phyloP scores from a whole-genome alignment of 306 rosid species.

The Cicer judaicum region DNA sequence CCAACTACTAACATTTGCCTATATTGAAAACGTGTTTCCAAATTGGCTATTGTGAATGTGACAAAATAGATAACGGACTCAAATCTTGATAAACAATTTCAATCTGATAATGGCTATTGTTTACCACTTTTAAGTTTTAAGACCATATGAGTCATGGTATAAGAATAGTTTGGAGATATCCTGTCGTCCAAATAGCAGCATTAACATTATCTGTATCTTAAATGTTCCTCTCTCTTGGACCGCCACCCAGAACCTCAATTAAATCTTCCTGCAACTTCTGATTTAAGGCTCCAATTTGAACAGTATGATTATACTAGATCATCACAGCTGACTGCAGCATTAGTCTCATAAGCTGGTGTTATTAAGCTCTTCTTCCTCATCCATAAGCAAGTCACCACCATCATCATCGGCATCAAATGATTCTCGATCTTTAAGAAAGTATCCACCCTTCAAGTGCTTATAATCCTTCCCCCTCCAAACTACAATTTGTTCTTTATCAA shows the following conservation, averaged over 20 bases:
- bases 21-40: slow-evolving; percentile 10
- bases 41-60: neutral
- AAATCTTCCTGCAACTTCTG: slow-evolving; percentile 40
- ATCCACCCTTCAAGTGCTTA: slow-evolving; percentile 51
- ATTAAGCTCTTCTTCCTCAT: slow-evolving; percentile 34
- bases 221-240: neutral
- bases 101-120: neutral
- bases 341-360: slow-evolving; percentile 21
- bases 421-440: slow-evolving; percentile 58
- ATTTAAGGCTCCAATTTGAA: slow-evolving; percentile 26
- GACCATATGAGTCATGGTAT: slow-evolving; percentile 17
- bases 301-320: slow-evolving; percentile 34
- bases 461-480: slow-evolving; percentile 82
- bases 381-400: slow-evolving; percentile 32
- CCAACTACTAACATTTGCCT: no score
- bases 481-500: slow-evolving; percentile 88
- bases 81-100: neutral
- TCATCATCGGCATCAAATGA: slow-evolving; percentile 48
- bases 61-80: slow-evolving; percentile 13
- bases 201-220: neutral
- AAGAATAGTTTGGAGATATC: slow-evolving; percentile 26
- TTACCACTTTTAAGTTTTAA: neutral
- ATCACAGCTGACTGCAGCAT: slow-evolving; percentile 28
- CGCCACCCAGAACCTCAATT: slow-evolving; percentile 18
- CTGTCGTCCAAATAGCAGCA: slow-evolving; percentile 12